phyloP scores from a whole-genome alignment of 805 yeast genomes.

The Saccharomycopsis babjevae region DNA sequence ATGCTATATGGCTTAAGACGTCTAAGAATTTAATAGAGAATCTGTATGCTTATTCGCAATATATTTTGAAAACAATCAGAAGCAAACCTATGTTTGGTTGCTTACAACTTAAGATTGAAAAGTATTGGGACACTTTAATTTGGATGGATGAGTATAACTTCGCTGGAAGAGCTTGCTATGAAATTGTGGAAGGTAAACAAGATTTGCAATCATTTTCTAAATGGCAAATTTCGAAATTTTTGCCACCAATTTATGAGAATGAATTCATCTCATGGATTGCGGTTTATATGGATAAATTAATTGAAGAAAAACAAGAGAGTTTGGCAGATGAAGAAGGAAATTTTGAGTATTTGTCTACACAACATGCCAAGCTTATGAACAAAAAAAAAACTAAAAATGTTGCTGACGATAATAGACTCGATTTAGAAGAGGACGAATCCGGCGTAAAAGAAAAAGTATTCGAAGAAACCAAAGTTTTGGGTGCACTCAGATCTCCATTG shows the following conservation, averaged over 20 bases:
- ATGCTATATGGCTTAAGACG: constrained; percentile 63
- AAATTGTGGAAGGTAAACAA: constrained; percentile 30
- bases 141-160: constrained; percentile 93
- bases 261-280: constrained; percentile 87
- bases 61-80: constrained; percentile 65
- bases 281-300: constrained; percentile 61
- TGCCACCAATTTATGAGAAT: constrained; percentile 65
- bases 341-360: constrained; percentile 27
- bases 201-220: constrained; percentile 33
- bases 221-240: constrained; percentile 72
- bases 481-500: constrained; percentile 49
- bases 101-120: constrained; percentile 60
- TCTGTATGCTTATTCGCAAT: constrained; percentile 85
- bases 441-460: neutral
- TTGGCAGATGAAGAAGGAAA: constrained; percentile 16
- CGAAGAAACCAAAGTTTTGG: constrained; percentile 35
- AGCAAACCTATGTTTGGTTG: constrained; percentile 74
- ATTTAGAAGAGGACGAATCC: constrained; percentile 26
- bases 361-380: constrained; percentile 20
- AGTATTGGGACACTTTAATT: constrained; percentile 85
- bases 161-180: constrained; percentile 54
- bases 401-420: constrained; percentile 17
- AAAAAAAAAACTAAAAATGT: constrained; percentile 29
- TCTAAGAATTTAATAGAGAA: constrained; percentile 70
- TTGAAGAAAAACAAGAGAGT: constrained; percentile 39